Percentiles rank a stretch among this genome's conserved stretches.
phyloP scores from a whole-genome alignment of 176 grass and related monocot genomes.

The Carex scoparia region DNA sequence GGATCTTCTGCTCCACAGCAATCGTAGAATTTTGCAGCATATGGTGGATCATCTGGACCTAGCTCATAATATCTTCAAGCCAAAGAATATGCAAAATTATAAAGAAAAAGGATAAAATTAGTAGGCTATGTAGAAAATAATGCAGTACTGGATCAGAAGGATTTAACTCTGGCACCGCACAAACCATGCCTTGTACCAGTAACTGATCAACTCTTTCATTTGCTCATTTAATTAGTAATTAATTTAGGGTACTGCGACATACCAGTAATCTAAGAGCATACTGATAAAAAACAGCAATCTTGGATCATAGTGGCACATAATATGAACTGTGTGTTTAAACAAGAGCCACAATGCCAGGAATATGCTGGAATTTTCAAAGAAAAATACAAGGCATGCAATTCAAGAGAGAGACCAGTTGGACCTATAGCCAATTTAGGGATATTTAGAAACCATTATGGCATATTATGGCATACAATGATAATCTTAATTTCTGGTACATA shows the following conservation, averaged over 20 bases:
- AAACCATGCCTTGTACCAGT: background rate
- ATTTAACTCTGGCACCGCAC: background rate
- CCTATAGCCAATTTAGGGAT: too few species aligned
- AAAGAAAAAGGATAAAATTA: background rate
- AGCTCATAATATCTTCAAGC: conserved; percentile 69
- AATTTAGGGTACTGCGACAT: background rate
- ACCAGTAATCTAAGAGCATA: background rate
- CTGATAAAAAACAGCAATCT: background rate
- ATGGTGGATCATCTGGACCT: conserved; percentile 61
- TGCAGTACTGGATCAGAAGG: background rate
- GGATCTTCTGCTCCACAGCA: conserved; percentile 91
- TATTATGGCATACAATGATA: too few species aligned
- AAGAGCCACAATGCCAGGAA: background rate
- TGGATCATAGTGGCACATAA: background rate
- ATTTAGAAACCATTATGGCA: too few species aligned
- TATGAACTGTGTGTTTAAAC: background rate
- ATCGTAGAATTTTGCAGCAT: conserved; percentile 79
- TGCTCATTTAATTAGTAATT: background rate
- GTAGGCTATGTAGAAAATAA: background rate
- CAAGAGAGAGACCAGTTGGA: too few species aligned
- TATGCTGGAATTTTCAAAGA: background rate
- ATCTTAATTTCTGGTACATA: too few species aligned
- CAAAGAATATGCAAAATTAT: background rate
- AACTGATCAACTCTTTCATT: background rate
- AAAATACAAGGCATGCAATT: too few species aligned